A percentile compares a stretch with the other conserved stretches of the same genome.
Conservation (phyloP, 176 grass and related monocot species). For the Puya raimondii region DNA sequence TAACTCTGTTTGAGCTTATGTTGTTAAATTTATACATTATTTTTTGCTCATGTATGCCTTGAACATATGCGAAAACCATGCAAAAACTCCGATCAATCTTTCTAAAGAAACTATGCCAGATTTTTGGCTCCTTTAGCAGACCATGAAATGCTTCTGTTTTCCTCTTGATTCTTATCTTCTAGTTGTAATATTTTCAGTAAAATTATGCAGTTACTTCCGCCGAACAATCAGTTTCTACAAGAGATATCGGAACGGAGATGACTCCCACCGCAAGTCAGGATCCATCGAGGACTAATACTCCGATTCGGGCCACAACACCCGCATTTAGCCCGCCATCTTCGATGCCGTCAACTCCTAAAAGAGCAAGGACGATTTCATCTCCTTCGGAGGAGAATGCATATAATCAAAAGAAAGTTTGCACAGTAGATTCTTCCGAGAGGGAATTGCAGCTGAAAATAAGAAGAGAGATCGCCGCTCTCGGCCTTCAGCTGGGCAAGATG, state of each 20-base stretch:
- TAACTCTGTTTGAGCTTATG: too few species aligned
- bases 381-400: conserved; percentile 14
- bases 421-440: conserved; percentile 36
- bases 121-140: background rate
- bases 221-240: conserved; percentile 49
- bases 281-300: conserved; percentile 76
- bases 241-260: conserved; percentile 94
- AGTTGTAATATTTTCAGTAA: background rate
- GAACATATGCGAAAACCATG: too few species aligned
- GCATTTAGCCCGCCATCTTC: conserved; percentile 71
- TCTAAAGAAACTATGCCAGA: background rate
- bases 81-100: background rate
- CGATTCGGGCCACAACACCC: conserved; percentile 52
- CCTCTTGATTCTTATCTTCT: background rate
- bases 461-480: conserved; percentile 78
- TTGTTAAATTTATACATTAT: too few species aligned
- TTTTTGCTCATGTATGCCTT: too few species aligned
- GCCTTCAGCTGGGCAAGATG: conserved; percentile 85
- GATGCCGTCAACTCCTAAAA: conserved; percentile 45
- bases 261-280: conserved; percentile 83
- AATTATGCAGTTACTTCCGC: conserved; percentile 10
- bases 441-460: conserved; percentile 71
- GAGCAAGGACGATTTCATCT: conserved; percentile 19
- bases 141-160: background rate
- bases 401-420: conserved; percentile 24